Evolutionary conservation across 139 green algal species (phyloP).

Genomic region (Chlorella vulgaris): DNA sequence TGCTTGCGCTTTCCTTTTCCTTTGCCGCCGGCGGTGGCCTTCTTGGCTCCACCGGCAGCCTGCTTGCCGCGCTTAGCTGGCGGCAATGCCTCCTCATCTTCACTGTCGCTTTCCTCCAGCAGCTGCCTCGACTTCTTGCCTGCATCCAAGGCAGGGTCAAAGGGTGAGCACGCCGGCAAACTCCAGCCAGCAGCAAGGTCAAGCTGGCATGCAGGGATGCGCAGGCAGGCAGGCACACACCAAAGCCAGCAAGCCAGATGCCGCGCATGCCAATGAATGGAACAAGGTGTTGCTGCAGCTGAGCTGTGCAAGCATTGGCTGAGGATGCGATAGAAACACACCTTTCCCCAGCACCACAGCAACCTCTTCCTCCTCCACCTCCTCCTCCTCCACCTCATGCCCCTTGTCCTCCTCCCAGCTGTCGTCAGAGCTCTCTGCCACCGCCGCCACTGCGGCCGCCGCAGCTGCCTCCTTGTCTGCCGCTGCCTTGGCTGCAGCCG

Average conservation of each 20-base stretch:
- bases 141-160: neutral
- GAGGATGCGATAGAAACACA: neutral
- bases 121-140: slow-evolving; percentile 32
- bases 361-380: neutral
- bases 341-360: slow-evolving; percentile 12
- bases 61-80: slow-evolving; percentile 14
- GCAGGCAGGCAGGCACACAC: no score
- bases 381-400: no score
- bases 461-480: neutral
- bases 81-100: slow-evolving; percentile 13
- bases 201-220: neutral
- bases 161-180: neutral
- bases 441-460: slow-evolving; percentile 10
- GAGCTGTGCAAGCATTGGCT: no score
- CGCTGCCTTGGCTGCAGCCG: slow-evolving; percentile 9
- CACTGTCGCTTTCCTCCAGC: slow-evolving; percentile 30
- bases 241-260: no score
- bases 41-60: neutral
- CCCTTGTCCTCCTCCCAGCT: neutral
- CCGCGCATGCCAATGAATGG: no score
- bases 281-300: no score
- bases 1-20: slow-evolving; percentile 32
- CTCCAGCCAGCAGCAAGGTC: no score
- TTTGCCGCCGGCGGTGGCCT: neutral
- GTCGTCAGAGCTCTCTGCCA: neutral